Base-by-base conservation (phyloP, 768 basidiomycete species). In the Coprinopsis strossmayeri region DNA sequence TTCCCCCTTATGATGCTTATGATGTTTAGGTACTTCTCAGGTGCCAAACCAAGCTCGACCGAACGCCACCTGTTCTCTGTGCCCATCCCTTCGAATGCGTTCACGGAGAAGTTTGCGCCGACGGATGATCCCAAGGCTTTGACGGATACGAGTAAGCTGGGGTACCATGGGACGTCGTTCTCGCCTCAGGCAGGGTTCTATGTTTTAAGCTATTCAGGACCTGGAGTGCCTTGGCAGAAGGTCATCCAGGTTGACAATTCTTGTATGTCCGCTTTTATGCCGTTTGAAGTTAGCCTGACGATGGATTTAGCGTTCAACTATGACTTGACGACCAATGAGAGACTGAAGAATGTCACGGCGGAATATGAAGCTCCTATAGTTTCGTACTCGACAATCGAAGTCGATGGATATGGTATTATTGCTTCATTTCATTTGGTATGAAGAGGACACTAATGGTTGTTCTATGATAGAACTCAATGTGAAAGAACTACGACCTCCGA, bases 111-210 rank as follows among this genome's bases (percentile, higher is more conserved):
- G 34, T 61, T 70, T 17, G 61, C 65, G 5, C 60, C 68, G 42
- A 38, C 57, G n/a, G 58, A 59, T 15, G 64, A 68, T 39, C 74
- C 78, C 3, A 72, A 63, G 9, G 60, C 76, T 12, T 61, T 86
- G 57, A 82, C 82, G 12, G 81, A 84, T 53, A 60, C 59, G 17
- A 63, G 64, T 26, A 72, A 70, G 42, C 70, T 76, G 0, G 78
- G 82, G 1, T 85, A 73, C 57, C 87, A 87, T 59, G 64, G 70
- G 1, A 76, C 82, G 5, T 72, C 67, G 50, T 96, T 98, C 69
- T 96, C 92, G 1, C 91, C 96, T 1, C 65, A 79, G 25, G 90
- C 82, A 1, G 88, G 86, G 1, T 96, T 86, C 64, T 96, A 94
- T 64, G 65, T 91, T 11, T 69, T 95, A 21, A 72, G 68, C 54